Conservation (phyloP, 2,329 filamentous ascomycete species). For the Ambrosiella cleistominuta region DNA sequence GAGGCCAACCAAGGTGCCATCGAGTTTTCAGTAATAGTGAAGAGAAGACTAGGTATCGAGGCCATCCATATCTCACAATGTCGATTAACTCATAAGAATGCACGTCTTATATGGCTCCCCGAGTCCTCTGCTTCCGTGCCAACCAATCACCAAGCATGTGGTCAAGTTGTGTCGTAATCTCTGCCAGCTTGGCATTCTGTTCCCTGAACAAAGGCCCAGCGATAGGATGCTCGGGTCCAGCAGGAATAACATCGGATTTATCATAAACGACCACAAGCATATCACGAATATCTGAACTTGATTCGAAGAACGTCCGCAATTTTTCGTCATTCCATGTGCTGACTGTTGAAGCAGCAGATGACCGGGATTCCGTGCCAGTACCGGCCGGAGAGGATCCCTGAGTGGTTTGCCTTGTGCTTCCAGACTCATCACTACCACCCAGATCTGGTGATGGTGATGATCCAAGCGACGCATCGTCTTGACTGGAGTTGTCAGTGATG, state of each 20-base stretch:
- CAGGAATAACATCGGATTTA: constrained; percentile 65
- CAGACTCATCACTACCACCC: constrained; percentile 27
- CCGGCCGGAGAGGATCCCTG: constrained; percentile 21
- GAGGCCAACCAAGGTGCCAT: background rate
- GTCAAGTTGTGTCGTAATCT: constrained; percentile 80
- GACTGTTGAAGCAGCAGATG: constrained; percentile 23
- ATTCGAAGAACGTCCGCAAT: constrained; percentile 73
- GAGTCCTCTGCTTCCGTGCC: constrained; percentile 47
- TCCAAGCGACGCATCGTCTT: constrained; percentile 40
- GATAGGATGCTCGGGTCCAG: constrained; percentile 69
- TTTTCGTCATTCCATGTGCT: constrained; percentile 70
- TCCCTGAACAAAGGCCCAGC: constrained; percentile 67
- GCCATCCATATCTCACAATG: background rate
- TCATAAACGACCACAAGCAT: constrained; percentile 84
- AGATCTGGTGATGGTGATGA: constrained; percentile 49
- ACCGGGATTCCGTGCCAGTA: constrained; percentile 7
- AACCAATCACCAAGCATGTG: constrained; percentile 72
- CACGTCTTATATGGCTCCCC: constrained; percentile 24
- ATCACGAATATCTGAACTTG: constrained; percentile 67
- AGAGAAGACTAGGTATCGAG: constrained; percentile 3
- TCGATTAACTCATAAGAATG: background rate
- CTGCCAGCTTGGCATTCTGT: constrained; percentile 68
- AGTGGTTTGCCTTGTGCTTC: constrained; percentile 27
- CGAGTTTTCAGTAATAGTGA: background rate
- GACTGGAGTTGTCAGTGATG: constrained; percentile 52